phyloP scores from a whole-genome alignment of 2,329 filamentous ascomycete species.

The Aspergillus tanneri region DNA sequence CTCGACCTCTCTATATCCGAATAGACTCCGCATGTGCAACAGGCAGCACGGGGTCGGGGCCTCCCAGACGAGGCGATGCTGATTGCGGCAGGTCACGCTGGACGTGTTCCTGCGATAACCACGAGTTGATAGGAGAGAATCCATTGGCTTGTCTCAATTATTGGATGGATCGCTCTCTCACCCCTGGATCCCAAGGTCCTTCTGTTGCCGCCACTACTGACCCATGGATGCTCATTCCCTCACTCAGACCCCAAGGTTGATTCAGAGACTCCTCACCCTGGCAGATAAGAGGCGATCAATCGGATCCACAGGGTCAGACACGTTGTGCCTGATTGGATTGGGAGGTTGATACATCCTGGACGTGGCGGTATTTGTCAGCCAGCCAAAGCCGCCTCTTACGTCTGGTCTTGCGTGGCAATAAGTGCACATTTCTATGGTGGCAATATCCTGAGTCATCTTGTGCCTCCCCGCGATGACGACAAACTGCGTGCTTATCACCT shows the following conservation, averaged over 20 bases:
- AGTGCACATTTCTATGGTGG: neutral
- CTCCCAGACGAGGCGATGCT: constrained; percentile 13
- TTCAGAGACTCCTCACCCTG: neutral
- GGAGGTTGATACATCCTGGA: too few species aligned
- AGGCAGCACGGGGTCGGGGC: constrained; percentile 14
- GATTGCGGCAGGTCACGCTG: constrained; percentile 13
- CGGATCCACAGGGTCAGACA: neutral
- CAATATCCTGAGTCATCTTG: neutral
- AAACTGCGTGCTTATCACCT: neutral
- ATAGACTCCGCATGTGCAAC: constrained; percentile 3
- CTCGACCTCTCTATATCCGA: constrained; percentile 2
- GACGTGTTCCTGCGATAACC: constrained; percentile 4
- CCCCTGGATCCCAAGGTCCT: neutral
- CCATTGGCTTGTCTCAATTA: neutral
- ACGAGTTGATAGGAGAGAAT: neutral
- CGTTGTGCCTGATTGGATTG: neutral
- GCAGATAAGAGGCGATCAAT: neutral
- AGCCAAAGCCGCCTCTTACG: too few species aligned
- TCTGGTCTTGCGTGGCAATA: neutral
- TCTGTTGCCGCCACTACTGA: neutral
- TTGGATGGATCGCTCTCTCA: neutral
- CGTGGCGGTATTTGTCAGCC: neutral
- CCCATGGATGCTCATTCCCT: neutral
- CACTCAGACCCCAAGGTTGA: neutral
- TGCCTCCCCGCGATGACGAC: neutral